These are phyloP conservation scores for Ogataea trehaloabstinens DNA, from an alignment of 805 yeast genomes.

Conservation along the genomic window DNA sequence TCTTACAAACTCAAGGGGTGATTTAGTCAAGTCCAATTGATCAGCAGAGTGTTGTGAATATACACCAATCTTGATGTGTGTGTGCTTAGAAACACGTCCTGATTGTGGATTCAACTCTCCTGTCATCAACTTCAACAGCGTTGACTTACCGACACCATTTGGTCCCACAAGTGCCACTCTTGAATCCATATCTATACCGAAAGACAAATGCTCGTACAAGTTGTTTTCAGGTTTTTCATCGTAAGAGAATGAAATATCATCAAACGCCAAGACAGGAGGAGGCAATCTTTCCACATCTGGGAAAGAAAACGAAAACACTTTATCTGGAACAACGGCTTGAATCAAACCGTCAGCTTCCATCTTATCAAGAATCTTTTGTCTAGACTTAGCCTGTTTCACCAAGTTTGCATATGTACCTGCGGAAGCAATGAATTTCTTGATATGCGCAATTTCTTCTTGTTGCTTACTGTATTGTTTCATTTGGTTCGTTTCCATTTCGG, in stretches of 20 bases:
- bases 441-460: slow-evolving; percentile 98
- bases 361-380: slow-evolving; percentile 98
- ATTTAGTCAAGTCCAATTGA: slow-evolving; percentile 92
- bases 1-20: slow-evolving; percentile 95
- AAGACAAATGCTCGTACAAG: slow-evolving; percentile 85
- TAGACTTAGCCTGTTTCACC: slow-evolving; percentile 97
- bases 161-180: slow-evolving; percentile 98
- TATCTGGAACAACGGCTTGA: slow-evolving; percentile 89
- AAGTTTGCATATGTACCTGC: slow-evolving; percentile 99
- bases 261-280: slow-evolving; percentile 97
- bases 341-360: slow-evolving; percentile 99
- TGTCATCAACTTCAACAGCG: slow-evolving; percentile 93
- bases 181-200: slow-evolving; percentile 99
- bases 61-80: slow-evolving; percentile 97
- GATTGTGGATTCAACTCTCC: slow-evolving; percentile 86
- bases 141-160: slow-evolving; percentile 98
- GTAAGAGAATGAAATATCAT: slow-evolving; percentile 90
- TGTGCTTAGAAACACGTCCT: slow-evolving; percentile 96
- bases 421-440: slow-evolving; percentile 97
- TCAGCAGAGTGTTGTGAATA: slow-evolving; percentile 99
- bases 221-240: slow-evolving; percentile 80
- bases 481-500: slow-evolving; percentile 93
- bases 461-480: slow-evolving; percentile 96
- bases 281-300: slow-evolving; percentile 96
- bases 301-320: slow-evolving; percentile 90